phyloP scores from a whole-genome alignment of 768 basidiomycete species.

The Symmetrospora coprosmae region DNA sequence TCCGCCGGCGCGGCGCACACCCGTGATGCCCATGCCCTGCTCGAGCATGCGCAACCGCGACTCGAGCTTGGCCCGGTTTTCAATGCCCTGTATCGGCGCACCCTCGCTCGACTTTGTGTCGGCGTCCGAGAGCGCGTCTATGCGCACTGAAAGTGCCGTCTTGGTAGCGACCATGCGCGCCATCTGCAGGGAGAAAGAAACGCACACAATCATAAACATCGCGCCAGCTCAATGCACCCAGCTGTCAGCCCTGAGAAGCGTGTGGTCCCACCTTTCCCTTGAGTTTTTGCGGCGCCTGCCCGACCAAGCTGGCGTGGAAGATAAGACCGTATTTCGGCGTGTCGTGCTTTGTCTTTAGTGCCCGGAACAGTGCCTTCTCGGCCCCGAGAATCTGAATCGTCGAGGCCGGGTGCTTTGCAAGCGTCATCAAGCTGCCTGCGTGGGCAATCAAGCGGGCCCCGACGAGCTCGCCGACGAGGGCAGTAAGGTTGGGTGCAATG shows the following conservation, averaged over 20 bases:
- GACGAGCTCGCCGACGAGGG: conserved; percentile 64
- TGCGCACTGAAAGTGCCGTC: conserved; percentile 88
- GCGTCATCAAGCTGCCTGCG: conserved; percentile 41
- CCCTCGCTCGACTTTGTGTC: conserved; percentile 67
- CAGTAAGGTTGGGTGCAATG: conserved; percentile 90
- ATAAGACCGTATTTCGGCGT: conserved; percentile 88
- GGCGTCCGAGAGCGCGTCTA: conserved; percentile 84
- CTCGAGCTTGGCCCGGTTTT: conserved; percentile 89
- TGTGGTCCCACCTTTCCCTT: conserved; percentile 69
- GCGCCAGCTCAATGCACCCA: neutral
- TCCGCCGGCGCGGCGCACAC: conserved; percentile 56
- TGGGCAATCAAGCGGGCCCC: conserved; percentile 58
- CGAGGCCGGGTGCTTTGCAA: conserved; percentile 43
- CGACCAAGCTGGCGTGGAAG: conserved; percentile 93
- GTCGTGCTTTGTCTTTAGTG: conserved; percentile 44
- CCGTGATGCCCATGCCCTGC: conserved; percentile 58
- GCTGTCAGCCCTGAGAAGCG: neutral
- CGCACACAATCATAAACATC: neutral
- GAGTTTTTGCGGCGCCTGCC: conserved; percentile 90
- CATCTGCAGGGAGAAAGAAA: conserved; percentile 47
- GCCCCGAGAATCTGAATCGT: conserved; percentile 44
- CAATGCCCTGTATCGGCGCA: conserved; percentile 76
- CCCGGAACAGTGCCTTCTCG: conserved; percentile 43
- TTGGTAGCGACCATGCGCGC: conserved; percentile 99
- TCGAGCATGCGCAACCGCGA: conserved; percentile 80